These are phyloP conservation scores for Heliamphora pulchella DNA, from an alignment of 179 eudicot species.

Conservation along the genomic window DNA sequence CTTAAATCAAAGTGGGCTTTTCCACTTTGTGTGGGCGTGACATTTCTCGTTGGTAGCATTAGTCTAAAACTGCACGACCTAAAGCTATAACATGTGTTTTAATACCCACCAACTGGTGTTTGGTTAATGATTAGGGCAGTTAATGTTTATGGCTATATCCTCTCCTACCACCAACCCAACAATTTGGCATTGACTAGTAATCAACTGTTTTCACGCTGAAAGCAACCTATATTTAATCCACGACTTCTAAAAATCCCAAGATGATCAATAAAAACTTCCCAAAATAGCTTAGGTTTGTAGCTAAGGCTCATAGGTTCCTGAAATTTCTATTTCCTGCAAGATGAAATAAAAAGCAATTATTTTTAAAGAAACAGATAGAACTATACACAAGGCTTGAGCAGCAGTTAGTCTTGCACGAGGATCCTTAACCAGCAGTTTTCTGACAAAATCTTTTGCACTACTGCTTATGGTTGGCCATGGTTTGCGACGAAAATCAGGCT, in stretches of 20 bases:
- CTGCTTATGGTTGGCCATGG: slow-evolving; percentile 90
- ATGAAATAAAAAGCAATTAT: not conserved
- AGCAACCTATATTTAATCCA: not conserved
- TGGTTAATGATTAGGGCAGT: not conserved
- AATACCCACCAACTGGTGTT: no score
- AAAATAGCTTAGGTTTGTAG: not conserved
- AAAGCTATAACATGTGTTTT: not conserved
- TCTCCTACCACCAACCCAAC: slow-evolving; percentile 2
- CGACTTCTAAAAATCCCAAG: not conserved
- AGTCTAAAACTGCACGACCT: not conserved
- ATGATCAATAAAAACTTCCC: not conserved
- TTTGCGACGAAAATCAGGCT: slow-evolving; percentile 93
- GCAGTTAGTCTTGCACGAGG: slow-evolving; percentile 96
- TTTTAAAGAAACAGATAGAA: slow-evolving; percentile 12
- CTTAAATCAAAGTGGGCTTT: not conserved
- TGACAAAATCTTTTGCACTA: slow-evolving; percentile 88
- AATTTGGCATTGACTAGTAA: not conserved
- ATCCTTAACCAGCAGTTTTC: slow-evolving; percentile 78
- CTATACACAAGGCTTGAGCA: slow-evolving; percentile 92
- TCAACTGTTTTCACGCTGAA: not conserved
- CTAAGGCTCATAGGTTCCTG: not conserved
- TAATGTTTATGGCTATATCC: not conserved
- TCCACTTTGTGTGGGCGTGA: not conserved
- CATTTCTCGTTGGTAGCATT: not conserved
- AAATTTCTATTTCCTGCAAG: not conserved